Percentiles rank a stretch among this genome's conserved stretches.
Evolutionary conservation across 2,329 filamentous ascomycete species (phyloP).

Genomic region (Aspergillus udagawae): DNA sequence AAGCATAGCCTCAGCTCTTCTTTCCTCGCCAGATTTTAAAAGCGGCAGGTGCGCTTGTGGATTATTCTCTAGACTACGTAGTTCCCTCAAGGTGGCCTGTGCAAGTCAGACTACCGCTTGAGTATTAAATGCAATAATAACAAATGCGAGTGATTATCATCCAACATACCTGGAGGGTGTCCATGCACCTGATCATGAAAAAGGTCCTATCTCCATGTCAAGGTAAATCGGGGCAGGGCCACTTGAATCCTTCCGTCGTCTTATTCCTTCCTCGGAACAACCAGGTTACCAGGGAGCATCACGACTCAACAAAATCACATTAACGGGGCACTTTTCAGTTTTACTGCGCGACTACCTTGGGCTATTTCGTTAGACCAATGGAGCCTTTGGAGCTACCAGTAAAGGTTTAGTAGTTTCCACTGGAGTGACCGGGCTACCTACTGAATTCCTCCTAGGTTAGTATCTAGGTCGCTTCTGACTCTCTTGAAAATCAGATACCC

Average conservation of each 20-base stretch:
- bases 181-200: not conserved
- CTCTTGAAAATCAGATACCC: no score
- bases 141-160: not conserved
- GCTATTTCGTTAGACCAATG: no score
- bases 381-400: not conserved
- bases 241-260: not conserved
- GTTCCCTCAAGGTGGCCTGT: not conserved
- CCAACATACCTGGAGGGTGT: not conserved
- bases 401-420: not conserved
- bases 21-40: constrained; percentile 1
- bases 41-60: constrained; percentile 12
- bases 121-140: not conserved
- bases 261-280: not conserved
- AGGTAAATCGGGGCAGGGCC: not conserved
- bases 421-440: not conserved
- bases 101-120: not conserved
- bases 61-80: not conserved
- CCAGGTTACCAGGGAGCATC: no score
- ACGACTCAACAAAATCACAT: no score
- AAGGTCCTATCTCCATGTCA: not conserved
- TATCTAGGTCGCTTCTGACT: not conserved
- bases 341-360: no score
- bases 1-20: no score
- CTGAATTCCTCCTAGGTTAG: not conserved
- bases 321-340: not conserved